Evolutionary conservation across 345 rosid species (phyloP).

Genomic region (Eucalyptus microcorys): DNA sequence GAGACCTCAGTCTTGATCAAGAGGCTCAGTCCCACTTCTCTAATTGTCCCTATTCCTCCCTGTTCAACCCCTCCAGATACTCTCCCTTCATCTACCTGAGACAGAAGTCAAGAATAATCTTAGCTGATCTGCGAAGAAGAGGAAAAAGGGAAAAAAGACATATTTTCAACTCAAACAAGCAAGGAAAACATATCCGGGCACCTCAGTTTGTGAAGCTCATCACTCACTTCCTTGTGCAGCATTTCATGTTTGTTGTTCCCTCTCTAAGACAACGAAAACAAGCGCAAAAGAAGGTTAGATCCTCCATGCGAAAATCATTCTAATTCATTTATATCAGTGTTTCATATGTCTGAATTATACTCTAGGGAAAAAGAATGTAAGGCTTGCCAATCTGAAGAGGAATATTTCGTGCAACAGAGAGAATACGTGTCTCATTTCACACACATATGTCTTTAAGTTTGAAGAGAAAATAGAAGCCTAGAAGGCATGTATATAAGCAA

Average conservation of each 20-base stretch:
- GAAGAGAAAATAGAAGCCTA: neutral
- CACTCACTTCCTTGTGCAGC: neutral
- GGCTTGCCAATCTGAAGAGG: neutral
- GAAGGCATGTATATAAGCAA: neutral
- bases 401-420: neutral
- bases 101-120: too few relatives aligned
- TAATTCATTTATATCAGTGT: neutral
- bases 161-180: neutral
- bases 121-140: neutral
- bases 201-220: neutral
- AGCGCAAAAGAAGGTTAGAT: neutral
- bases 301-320: neutral
- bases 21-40: neutral
- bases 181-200: neutral
- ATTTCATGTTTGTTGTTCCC: neutral
- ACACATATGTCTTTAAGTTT: neutral
- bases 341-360: neutral
- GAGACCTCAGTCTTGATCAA: constrained; percentile 2
- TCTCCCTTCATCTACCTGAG: constrained; percentile 9
- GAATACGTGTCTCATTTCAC: neutral
- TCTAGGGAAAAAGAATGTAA: neutral
- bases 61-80: constrained; percentile 4
- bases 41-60: constrained; percentile 3
- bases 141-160: neutral
- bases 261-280: neutral